Evolutionary conservation across 768 basidiomycete species (phyloP), one percentile per base, ranked within the genome.

Genomic region (Goffeauzyma gilvescens): DNA sequence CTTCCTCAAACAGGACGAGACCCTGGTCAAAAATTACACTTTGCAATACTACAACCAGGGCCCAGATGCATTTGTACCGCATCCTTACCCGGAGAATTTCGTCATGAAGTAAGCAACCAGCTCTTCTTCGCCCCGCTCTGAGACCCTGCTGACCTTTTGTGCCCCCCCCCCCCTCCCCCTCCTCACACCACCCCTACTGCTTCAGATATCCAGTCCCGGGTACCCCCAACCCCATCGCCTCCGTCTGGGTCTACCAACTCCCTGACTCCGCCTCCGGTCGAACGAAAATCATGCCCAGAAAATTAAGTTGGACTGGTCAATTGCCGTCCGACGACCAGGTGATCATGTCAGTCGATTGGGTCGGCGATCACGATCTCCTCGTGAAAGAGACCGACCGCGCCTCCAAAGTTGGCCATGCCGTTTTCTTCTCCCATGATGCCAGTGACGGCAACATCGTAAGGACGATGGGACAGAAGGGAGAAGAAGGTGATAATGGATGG

Each of bases 21-120:
- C 82, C 1, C 66, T 70, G 0, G 93, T 98, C 2, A 75, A 79
- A 40, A 81, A 81, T 55, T 98, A 75, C 65, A 72, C 70, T 28
- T 84, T 83, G 66, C 86, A 89, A 2, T 71, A 95, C 32, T 98
- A 90, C 66, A 95, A 95, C 55, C 84, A 85, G 13, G 76, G 78
- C 0, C 68, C 72, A 0, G 71, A 85, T 58, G 66, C 75, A 36
- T 68, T 75, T 55, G 66, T 72, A 22, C 76, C 85, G 22, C 68
- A 80, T 28, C 85, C 85, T 24, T 95, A 90, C 62, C 79, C 58
- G 2, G 49, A 59, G 15, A 59, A 64, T 31, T 44, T 63, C 6
- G 58, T 58, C 18, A 63, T 65, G 60, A 65, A 62, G 64, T 64
- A 41, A 45, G 60, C 51, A 22, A 18, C 13, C 32, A 22, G 21